These are phyloP conservation scores for Solioccasus polychromus DNA, from an alignment of 768 basidiomycete genomes.

Conservation along the genomic window DNA sequence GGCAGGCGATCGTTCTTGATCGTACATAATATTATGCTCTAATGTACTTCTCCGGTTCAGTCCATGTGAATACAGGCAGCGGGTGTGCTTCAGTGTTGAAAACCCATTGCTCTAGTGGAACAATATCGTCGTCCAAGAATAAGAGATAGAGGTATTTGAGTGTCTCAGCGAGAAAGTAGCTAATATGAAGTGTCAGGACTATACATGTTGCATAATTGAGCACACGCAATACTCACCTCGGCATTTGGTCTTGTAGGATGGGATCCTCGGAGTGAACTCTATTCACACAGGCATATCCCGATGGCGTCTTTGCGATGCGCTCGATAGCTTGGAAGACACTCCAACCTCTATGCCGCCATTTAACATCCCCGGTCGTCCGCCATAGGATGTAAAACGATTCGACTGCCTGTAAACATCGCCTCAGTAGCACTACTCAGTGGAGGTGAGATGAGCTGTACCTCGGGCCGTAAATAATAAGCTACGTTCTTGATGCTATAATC, in stretches of 20 bases:
- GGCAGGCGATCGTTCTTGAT: no score
- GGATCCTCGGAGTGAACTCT: slow-evolving; percentile 42
- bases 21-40: no score
- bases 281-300: slow-evolving; percentile 58
- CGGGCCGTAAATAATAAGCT: slow-evolving; percentile 63
- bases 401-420: slow-evolving; percentile 52
- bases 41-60: no score
- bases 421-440: no score
- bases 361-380: slow-evolving; percentile 63
- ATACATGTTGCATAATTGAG: no score
- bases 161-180: slow-evolving; percentile 57
- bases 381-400: slow-evolving; percentile 73
- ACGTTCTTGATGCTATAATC: slow-evolving; percentile 47
- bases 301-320: slow-evolving; percentile 49
- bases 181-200: no score
- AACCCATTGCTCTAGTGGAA: slow-evolving; percentile 55
- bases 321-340: slow-evolving; percentile 65
- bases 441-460: slow-evolving; percentile 48
- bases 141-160: slow-evolving; percentile 73
- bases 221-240: no score
- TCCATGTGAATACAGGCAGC: slow-evolving; percentile 69
- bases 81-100: slow-evolving; percentile 76
- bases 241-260: slow-evolving; percentile 54
- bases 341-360: slow-evolving; percentile 75
- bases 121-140: slow-evolving; percentile 58